Evolutionary conservation across 169 alveolate genomes (phyloP), one percentile per base, ranked within the genome.

Genomic region (Cryptosporidium sp.): DNA sequence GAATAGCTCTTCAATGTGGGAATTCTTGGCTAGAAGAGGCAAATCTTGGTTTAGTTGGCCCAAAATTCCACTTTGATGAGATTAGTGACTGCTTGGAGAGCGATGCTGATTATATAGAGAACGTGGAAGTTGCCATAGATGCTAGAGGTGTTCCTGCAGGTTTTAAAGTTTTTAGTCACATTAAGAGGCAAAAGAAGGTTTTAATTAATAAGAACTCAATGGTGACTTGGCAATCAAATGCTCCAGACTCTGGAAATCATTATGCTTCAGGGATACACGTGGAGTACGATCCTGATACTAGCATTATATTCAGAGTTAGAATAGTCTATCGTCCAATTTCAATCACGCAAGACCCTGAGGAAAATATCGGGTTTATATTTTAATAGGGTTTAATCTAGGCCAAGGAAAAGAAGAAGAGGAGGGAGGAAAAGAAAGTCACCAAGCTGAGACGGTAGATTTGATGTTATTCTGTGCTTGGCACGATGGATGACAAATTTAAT

Each of bases 211-310:
- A 39, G 3, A 58, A 80, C 16, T 59, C 75, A 2, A 39, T 80
- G 35, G 35, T 80, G 3, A 62, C 71, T 29, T 80, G 89, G 89
- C 86, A 73, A 58, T 62, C 75, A 7, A 65, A 80, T 48, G 52
- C 69, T 31, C 73, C 73, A 12, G 75, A 59, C 10, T 31, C 59
- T 7, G 89, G 89, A 8, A 65, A 50, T 41, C 62, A 62, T 31
- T 80, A 62, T 59, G 89, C 89, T 16, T 62, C 89, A 14, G 89
- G 89, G 31, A 50, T 80, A n/a, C 89, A 80, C 62, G 75, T 80
- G 18, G 89, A 80, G 29, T 80, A 61, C 75, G 89, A 80, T 9
- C 89, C 89, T 23, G 89, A 80, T 3, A 80, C 80, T 9, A 26
- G 41, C 29, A 80, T 80, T 33, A 80, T 80, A 29, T 80, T 80